phyloP scores from a whole-genome alignment of 2,329 filamentous ascomycete species.

The Diaporthe ilicicola region DNA sequence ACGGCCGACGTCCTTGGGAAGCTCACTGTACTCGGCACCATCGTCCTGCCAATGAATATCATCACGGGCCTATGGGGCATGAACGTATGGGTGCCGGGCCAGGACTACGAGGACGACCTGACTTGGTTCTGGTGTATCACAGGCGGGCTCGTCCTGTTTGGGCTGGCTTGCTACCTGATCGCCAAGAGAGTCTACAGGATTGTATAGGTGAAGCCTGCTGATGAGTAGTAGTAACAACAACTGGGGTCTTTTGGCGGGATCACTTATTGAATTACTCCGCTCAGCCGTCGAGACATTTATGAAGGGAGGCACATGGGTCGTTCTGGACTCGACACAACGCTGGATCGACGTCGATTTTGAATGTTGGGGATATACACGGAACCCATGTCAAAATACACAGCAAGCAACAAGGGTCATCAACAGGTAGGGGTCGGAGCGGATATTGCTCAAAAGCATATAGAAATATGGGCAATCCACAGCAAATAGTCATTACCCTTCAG shows the following conservation, averaged over 20 bases:
- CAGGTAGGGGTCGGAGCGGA: neutral
- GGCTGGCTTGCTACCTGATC: conserved; percentile 79
- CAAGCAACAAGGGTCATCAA: neutral
- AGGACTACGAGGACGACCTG: conserved; percentile 79
- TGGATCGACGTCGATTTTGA: neutral
- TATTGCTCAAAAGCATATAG: neutral
- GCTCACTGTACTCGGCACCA: conserved; percentile 94
- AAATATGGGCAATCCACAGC: neutral
- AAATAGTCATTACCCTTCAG: neutral
- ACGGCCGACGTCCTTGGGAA: conserved; percentile 95
- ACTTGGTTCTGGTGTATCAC: conserved; percentile 81
- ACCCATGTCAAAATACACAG: neutral
- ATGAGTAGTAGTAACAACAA: neutral
- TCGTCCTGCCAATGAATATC: conserved; percentile 98
- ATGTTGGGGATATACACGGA: conserved; percentile 2
- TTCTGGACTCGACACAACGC: neutral
- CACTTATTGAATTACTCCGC: neutral
- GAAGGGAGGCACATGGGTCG: neutral
- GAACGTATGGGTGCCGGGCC: conserved; percentile 96
- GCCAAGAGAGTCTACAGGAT: conserved; percentile 87
- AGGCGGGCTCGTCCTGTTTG: conserved; percentile 79
- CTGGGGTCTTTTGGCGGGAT: neutral
- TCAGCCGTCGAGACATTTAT: neutral
- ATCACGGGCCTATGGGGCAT: conserved; percentile 99
- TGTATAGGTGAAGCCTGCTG: conserved; percentile 56